Base-by-base conservation (phyloP, 768 basidiomycete genomes). In the Leccinellum albellum region DNA sequence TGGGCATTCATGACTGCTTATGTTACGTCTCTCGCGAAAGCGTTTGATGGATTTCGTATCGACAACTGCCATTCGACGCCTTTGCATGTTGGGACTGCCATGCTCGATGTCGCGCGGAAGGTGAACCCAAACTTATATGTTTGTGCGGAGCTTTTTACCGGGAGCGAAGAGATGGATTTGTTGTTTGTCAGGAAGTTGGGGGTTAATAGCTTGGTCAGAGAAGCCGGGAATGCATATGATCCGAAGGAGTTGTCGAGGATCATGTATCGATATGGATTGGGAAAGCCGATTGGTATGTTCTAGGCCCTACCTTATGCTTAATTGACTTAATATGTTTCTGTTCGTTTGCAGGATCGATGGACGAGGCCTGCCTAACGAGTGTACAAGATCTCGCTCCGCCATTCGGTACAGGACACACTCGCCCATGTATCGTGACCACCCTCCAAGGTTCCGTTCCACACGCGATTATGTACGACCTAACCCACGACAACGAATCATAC, bases 21-120 rank as follows among this genome's bases (percentile, higher is more conserved):
- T 64, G 91, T 94, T 55, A 80, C 79, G 50, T 79, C 79, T 9
- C 86, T 98, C 26, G 97, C 96, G 0, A 75, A 74, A 37, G 81
- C 82, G 8, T 99, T 98, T 68, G 89, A 98, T 58, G 97, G 97
- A 10, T 99, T 99, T 82, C 85, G 97, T 28, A 88, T 99, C 64
- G 97, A 99, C 74, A 99, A 99, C 69, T 97, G 94, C 60, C 96
- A 99, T 74, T 98, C 96, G 4, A 99, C 97, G 0, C 97, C 97
- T 14, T 74, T 98, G 32, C 85, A 92, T 62, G 94, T 98, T n/a
- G 97, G 97, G n/a, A 87, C 88, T n/a, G 78, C 80, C 46, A 87
- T 99, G 78, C 85, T 99, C 33, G 97, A 99, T 68, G 86, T 87
- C 17, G 95, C 95, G 6, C 83, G 97, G 31, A 85, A 85, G 21